Evolutionary conservation across 257 asterid species (phyloP), one percentile per base, ranked within the genome.

Genomic region (Penstemon barbatus): DNA sequence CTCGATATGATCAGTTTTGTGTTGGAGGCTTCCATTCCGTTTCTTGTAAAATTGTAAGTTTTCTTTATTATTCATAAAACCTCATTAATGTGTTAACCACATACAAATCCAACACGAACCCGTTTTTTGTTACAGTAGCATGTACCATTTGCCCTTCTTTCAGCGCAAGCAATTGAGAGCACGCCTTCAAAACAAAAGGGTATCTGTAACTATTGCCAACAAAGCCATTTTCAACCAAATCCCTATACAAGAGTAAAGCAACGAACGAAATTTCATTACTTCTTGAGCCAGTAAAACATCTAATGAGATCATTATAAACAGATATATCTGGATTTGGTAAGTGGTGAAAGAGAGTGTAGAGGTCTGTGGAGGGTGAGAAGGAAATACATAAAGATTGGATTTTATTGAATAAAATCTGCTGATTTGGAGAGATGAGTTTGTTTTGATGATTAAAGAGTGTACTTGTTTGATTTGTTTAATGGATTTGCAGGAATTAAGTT

Each of bases 121-220:
- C 81, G 46, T 48, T 70, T 62, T 81, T 81, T n/a, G 78, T 66
- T 61, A 67, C 81, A 41, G 63, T 73, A 12, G 74, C 73, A 52
- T 81, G 86, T 11, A 81, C 65, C 71, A 63, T 69, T 11, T 65
- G 66, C 55, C 83, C 83, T 45, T 64, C 60, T 59, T 74, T 53
- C 65, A 78, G 41, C 11, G 71, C 83, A 25, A 57, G 42, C 15
- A 73, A 66, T 56, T 63, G 79, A 11, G 74, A 64, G 58, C 86
- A 81, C 4, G 83, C 81, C 61, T 78, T 78, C 36, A 81, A 60
- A 15, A 75, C 77, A 69, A 75, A 79, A 72, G 86, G 83, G 77
- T 81, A 75, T 3, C 83, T 81, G 36, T 78, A 81, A 52, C 13
- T 72, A 72, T 81, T 68, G 55, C 71, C 72, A 69, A 57, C 59